These are phyloP conservation scores for Suhomyces pyralidae DNA, from an alignment of 805 yeast species.

Conservation along the genomic window DNA sequence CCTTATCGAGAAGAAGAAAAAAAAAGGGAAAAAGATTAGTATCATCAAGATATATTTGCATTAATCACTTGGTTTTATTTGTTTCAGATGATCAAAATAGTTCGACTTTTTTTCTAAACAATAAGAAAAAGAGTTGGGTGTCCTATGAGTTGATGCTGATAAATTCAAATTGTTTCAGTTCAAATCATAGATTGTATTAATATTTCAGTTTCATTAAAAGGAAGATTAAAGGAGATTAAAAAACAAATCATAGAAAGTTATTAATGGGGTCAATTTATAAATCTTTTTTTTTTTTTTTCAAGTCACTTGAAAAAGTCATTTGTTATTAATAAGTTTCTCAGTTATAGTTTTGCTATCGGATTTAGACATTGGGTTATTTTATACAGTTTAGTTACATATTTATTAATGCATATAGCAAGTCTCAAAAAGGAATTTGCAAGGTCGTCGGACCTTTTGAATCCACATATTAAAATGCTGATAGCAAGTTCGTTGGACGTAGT, in stretches of 20 bases:
- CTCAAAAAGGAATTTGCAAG: background rate
- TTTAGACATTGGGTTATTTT: constrained; percentile 42
- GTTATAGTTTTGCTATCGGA: constrained; percentile 33
- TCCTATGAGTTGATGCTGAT: constrained; percentile 5
- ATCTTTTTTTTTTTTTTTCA: constrained; percentile 20
- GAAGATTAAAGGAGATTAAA: constrained; percentile 10
- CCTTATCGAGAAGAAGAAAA: constrained; percentile 19
- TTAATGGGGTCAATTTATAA: constrained; percentile 21
- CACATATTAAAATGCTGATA: too few species aligned
- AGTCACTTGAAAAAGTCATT: constrained; percentile 20
- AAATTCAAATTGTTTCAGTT: constrained; percentile 1
- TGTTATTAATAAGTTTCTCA: constrained; percentile 22
- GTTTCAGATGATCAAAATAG: constrained; percentile 11
- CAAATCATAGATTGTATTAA: constrained; percentile 13
- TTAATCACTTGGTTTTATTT: constrained; percentile 23
- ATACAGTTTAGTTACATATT: constrained; percentile 20
- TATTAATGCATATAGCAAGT: constrained; percentile 25
- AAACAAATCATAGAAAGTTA: constrained; percentile 21
- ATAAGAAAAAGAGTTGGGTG: background rate
- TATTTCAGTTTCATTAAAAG: constrained; percentile 10
- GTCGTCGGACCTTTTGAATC: too few species aligned
- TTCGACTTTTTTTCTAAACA: constrained; percentile 3
- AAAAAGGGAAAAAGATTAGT: constrained; percentile 10
- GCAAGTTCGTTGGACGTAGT: too few species aligned
- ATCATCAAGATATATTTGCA: constrained; percentile 16